phyloP scores from a whole-genome alignment of 306 rosid species.

The Senna siamea region DNA sequence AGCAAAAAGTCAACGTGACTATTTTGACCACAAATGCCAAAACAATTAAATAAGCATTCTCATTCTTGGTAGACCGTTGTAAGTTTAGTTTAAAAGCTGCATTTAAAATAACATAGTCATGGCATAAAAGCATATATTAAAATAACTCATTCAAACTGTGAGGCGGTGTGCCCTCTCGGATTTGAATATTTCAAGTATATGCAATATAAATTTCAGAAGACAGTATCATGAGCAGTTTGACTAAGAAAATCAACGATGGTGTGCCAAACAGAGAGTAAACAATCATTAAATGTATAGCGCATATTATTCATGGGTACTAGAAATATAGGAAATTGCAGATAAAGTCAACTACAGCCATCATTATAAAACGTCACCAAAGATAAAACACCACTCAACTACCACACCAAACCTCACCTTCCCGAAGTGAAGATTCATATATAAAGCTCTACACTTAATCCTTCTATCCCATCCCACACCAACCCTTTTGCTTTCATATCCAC shows the following conservation, averaged over 20 bases:
- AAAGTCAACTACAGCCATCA: constrained; percentile 38
- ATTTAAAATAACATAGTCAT: not conserved
- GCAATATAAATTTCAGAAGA: not conserved
- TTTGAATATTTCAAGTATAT: constrained; percentile 30
- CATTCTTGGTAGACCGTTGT: not conserved
- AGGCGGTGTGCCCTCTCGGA: not conserved
- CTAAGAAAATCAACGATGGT: constrained; percentile 41
- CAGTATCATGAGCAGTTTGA: constrained; percentile 23
- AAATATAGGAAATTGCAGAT: constrained; percentile 6
- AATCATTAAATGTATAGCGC: not conserved
- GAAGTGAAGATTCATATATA: constrained; percentile 10
- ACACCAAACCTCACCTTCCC: constrained; percentile 10
- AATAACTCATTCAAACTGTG: not conserved
- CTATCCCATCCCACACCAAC: constrained; percentile 24
- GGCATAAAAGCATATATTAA: not conserved
- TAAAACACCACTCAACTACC: not conserved
- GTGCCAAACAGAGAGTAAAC: constrained; percentile 21
- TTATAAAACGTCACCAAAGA: constrained; percentile 18
- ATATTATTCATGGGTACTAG: no score
- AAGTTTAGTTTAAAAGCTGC: not conserved
- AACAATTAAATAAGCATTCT: not conserved
- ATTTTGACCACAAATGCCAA: no score
- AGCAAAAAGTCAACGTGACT: no score
- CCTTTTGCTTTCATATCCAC: constrained; percentile 29
- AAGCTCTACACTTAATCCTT: not conserved